A percentile compares a stretch with the other conserved stretches of the same genome.
phyloP scores from a whole-genome alignment of 768 basidiomycete species.

The Russula olivacea region DNA sequence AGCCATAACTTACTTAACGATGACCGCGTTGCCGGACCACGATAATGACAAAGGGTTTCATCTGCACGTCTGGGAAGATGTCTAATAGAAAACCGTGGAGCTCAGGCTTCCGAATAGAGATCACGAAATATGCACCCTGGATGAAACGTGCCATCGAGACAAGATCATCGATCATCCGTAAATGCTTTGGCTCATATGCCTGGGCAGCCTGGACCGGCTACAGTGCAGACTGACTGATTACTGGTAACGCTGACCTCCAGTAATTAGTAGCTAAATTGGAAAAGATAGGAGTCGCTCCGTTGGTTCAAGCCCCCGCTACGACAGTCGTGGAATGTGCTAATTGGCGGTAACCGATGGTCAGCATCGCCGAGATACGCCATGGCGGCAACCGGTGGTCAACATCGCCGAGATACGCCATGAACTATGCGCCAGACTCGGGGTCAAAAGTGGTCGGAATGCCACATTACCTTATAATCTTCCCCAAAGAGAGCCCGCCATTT shows the following conservation, averaged over 20 bases:
- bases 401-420: background rate
- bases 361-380: background rate
- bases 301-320: background rate
- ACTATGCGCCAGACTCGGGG: no score
- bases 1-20: no score
- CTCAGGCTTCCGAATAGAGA: background rate
- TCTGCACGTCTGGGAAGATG: no score
- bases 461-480: background rate
- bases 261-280: background rate
- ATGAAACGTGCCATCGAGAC: background rate
- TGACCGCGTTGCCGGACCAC: background rate
- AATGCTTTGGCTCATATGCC: no score
- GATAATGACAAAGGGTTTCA: no score
- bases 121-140: background rate
- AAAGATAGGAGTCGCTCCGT: background rate
- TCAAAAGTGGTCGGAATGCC: no score
- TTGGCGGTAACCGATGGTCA: background rate
- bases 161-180: background rate
- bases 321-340: background rate
- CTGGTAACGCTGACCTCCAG: no score
- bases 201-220: no score
- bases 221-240: no score
- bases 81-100: no score
- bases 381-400: no score
- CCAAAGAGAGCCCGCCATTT: background rate